Evolutionary conservation across 805 yeast genomes (phyloP).

Genomic region (Lipomyces chichibuensis): DNA sequence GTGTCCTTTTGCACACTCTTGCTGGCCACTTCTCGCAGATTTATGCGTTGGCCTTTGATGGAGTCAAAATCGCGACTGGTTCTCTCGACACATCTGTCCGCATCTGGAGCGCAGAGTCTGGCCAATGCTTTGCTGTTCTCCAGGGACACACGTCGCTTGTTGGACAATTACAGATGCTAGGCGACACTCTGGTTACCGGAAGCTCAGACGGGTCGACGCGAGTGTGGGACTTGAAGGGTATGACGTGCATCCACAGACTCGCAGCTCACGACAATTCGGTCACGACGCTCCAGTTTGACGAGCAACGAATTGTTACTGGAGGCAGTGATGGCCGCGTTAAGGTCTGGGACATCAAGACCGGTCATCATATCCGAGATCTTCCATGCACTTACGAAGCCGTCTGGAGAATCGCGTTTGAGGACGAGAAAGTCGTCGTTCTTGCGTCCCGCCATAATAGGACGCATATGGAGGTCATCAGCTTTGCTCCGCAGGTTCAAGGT

Average conservation of each 20-base stretch:
- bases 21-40: slow-evolving; percentile 89
- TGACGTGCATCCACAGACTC: slow-evolving; percentile 70
- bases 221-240: slow-evolving; percentile 78
- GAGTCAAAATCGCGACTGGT: slow-evolving; percentile 88
- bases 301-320: slow-evolving; percentile 48
- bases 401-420: slow-evolving; percentile 49
- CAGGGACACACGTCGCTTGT: slow-evolving; percentile 91
- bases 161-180: slow-evolving; percentile 76
- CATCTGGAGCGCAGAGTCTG: slow-evolving; percentile 92
- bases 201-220: slow-evolving; percentile 84
- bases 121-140: slow-evolving; percentile 74
- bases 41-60: slow-evolving; percentile 91
- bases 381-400: slow-evolving; percentile 46
- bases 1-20: slow-evolving; percentile 86
- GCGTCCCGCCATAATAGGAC: slow-evolving; percentile 42
- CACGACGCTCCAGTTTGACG: slow-evolving; percentile 48
- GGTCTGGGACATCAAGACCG: slow-evolving; percentile 48
- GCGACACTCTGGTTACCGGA: slow-evolving; percentile 76
- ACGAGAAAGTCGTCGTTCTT: slow-evolving; percentile 47
- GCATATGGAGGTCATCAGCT: slow-evolving; percentile 47
- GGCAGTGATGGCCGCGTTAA: slow-evolving; percentile 50
- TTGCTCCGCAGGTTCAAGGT: slow-evolving; percentile 40
- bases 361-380: slow-evolving; percentile 46
- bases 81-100: slow-evolving; percentile 93
- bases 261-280: slow-evolving; percentile 52